Percentiles rank a stretch among this genome's conserved stretches.
Conservation (phyloP, 108 stramenopile species). For the Nannochloropsis oceanica region DNA sequence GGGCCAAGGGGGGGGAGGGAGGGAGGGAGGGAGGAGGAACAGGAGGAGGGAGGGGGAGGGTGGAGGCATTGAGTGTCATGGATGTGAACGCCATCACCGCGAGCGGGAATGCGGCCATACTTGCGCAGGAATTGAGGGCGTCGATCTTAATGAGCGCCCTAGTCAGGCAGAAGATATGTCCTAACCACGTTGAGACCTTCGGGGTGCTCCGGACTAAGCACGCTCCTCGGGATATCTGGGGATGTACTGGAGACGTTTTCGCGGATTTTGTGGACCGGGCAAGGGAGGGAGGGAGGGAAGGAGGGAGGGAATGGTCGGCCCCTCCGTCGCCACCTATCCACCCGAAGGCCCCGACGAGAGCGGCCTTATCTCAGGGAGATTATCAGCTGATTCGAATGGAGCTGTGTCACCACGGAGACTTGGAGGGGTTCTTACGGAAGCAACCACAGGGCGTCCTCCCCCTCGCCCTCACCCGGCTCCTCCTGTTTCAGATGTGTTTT, state of each 20-base stretch:
- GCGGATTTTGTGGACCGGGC: not conserved
- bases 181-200: slow-evolving; percentile 70
- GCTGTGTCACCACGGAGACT: slow-evolving; percentile 74
- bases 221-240: not conserved
- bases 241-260: not conserved
- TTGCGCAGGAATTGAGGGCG: slow-evolving; percentile 57
- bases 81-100: slow-evolving; percentile 46
- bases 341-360: not conserved
- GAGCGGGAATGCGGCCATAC: slow-evolving; percentile 45
- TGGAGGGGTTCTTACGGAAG: slow-evolving; percentile 65
- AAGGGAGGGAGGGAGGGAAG: not conserved
- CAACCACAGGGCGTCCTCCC: slow-evolving; percentile 14
- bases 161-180: slow-evolving; percentile 61
- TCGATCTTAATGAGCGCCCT: slow-evolving; percentile 63
- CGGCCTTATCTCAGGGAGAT: not conserved
- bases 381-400: slow-evolving; percentile 97
- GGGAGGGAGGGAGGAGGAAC: not conserved
- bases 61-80: slow-evolving; percentile 76
- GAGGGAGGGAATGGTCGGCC: not conserved
- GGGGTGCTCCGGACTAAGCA: slow-evolving; percentile 9
- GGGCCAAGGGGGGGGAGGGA: slow-evolving; percentile 33
- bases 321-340: not conserved
- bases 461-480: slow-evolving; percentile 35
- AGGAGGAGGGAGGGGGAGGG: not conserved
- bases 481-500: slow-evolving; percentile 88